phyloP scores from a whole-genome alignment of 2,329 filamentous ascomycete species.

The Zelopaecilomyces penicillatus region DNA sequence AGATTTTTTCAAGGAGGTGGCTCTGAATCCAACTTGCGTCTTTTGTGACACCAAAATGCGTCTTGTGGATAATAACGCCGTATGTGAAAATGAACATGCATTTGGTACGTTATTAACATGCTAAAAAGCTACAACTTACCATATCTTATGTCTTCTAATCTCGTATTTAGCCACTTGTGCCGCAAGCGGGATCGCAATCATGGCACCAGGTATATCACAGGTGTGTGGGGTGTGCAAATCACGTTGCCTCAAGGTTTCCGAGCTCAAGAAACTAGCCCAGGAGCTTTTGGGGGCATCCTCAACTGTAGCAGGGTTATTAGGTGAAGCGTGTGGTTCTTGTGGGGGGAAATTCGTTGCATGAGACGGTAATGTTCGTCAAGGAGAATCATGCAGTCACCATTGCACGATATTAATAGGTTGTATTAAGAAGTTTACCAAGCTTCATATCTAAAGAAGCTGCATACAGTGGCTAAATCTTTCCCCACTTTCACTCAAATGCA shows the following conservation, averaged over 20 bases:
- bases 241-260: slow-evolving; percentile 38
- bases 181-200: slow-evolving; percentile 45
- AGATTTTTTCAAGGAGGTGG: slow-evolving; percentile 30
- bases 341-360: slow-evolving; percentile 34
- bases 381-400: no score
- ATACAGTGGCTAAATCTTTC: no score
- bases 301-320: slow-evolving; percentile 21
- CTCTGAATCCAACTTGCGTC: slow-evolving; percentile 33
- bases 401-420: no score
- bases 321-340: slow-evolving; percentile 31
- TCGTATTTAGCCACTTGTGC: slow-evolving; percentile 39
- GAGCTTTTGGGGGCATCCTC: slow-evolving; percentile 20
- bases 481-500: no score
- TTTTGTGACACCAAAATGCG: slow-evolving; percentile 35
- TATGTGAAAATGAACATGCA: slow-evolving; percentile 30
- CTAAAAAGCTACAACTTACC: background rate
- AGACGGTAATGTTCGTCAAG: background rate
- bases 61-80: slow-evolving; percentile 25
- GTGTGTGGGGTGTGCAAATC: slow-evolving; percentile 47
- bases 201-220: slow-evolving; percentile 43
- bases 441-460: no score
- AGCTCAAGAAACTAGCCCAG: slow-evolving; percentile 28
- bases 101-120: slow-evolving; percentile 26
- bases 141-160: background rate
- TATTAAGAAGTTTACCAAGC: no score